These are phyloP conservation scores for Aspergillus sp. DNA, from an alignment of 2,329 filamentous ascomycete species.

Conservation along the genomic window DNA sequence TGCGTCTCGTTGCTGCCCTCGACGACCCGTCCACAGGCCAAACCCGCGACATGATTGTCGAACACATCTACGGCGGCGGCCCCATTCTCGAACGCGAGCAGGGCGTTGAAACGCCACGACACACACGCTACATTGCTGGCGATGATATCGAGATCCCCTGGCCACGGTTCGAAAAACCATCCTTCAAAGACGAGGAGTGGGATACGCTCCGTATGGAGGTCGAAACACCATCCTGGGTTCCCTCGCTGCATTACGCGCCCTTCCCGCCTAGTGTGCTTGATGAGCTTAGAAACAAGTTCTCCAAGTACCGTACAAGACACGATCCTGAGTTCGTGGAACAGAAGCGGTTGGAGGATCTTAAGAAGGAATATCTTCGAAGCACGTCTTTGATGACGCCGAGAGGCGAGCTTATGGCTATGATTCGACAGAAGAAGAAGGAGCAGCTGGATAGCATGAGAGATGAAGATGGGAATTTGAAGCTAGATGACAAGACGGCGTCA, in stretches of 20 bases:
- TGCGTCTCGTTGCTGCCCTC: slow-evolving; percentile 80
- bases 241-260: slow-evolving; percentile 73
- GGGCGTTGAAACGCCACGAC: slow-evolving; percentile 42
- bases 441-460: slow-evolving; percentile 36
- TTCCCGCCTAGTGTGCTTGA: slow-evolving; percentile 78
- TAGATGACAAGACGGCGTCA: slow-evolving; percentile 31
- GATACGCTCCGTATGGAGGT: slow-evolving; percentile 78
- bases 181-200: slow-evolving; percentile 54
- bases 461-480: slow-evolving; percentile 37
- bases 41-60: slow-evolving; percentile 73
- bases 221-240: slow-evolving; percentile 72
- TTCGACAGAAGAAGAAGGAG: slow-evolving; percentile 37
- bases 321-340: slow-evolving; percentile 68
- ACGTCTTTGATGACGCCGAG: slow-evolving; percentile 49
- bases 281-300: slow-evolving; percentile 82
- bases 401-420: slow-evolving; percentile 41
- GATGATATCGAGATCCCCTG: slow-evolving; percentile 74
- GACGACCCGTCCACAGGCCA: slow-evolving; percentile 63
- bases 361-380: slow-evolving; percentile 45
- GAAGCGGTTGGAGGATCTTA: slow-evolving; percentile 61
- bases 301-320: slow-evolving; percentile 77
- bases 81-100: slow-evolving; percentile 53
- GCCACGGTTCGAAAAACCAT: slow-evolving; percentile 58
- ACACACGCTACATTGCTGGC: slow-evolving; percentile 62
- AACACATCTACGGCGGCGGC: slow-evolving; percentile 60